Evolutionary conservation across 2,329 filamentous ascomycete genomes (phyloP), one percentile per base, ranked within the genome.

Genomic region (Exophiala oligosperma): DNA sequence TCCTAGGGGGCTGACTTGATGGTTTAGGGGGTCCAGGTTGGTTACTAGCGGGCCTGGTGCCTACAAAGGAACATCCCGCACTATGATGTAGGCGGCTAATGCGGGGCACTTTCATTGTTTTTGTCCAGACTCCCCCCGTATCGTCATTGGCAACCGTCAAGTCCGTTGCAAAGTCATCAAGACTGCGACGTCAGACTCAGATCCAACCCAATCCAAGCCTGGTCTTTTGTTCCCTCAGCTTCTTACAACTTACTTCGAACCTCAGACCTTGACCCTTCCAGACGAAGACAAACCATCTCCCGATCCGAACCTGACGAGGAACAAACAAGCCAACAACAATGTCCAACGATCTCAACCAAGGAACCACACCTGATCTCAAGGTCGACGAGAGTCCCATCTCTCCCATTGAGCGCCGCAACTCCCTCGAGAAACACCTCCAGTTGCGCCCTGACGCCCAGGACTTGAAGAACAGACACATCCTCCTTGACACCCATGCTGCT

Each of bases 381-480:
- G 71, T 87, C 64, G 85, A 88, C 70, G 76, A 84, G 64, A 81
- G 80, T 12, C 78, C 83, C 64, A 83, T 88, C 73, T 81, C 79
- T 43, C 82, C 81, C 59, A 77, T 79, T 63, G 77, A 80, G 62
- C 79, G 79, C 44, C 76, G 80, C 52, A 86, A 90, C 77, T 91
- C 88, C 3, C 80, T 92, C 11, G 87, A 90, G 73, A 85, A 86
- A 67, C 85, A 90, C 69, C 79, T 91, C 54, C 83, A 86, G 71
- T 84, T 86, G 67, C 88, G 91, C 41, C 89, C 89, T 24, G 84
- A 81, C 49, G 69, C 74, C 12, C 78, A 88, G 70, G 86, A 89
- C 61, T 76, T 90, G 60, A 89, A 87, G 74, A 82, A 88, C 64
- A 76, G 84, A 61, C 83, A 89, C 69, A 90, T 90, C 62, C 72